Evolutionary conservation across 2,329 filamentous ascomycete genomes (phyloP), one percentile per base, ranked within the genome.

Genomic region (Aspergillus carbonarius): DNA sequence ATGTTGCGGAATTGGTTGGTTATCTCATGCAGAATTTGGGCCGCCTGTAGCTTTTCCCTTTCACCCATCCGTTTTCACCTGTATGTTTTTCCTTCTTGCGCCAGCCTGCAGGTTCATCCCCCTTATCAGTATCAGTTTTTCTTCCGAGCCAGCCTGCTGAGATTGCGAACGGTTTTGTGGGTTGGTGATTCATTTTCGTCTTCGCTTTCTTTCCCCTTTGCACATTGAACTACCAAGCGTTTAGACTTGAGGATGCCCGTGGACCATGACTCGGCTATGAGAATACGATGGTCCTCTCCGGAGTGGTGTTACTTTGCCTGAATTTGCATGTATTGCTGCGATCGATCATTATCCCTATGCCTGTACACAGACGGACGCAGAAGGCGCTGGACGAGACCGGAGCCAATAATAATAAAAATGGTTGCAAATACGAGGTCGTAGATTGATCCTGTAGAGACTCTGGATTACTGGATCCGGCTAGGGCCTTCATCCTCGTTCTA

Each of bases 1-100:
- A 71, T 59, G 63, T 68, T 64, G 70, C 65, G 68, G 65, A 73
- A 68, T 70, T 73, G 72, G 72, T 75, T 73, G 70, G 69, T 74
- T 73, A 74, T 74, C 66, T 70, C 65, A 67, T 67, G 64, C 63
- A 69, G 66, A 66, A 72, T 73, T 59, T 72, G 39, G 71, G 69
- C 68, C 65, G 54, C 59, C 56, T 59, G 51, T 58, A 61, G 61
- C 67, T 66, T 67, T 54, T 64, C 68, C 65, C 59, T 53, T 49
- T 59, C 39, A 48, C 51, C 37, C 49, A 60, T 60, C 61, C 63
- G 55, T 58, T 64, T 67, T 63, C 63, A 55, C 66, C 68, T 72
- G 72, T 74, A 74, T 71, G 67, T 69, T 68, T 67, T 70, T 60
- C 67, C 60, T 57, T 68, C 62, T 63, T 54, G 57, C 59, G 60